phyloP scores from a whole-genome alignment of 2,329 filamentous ascomycete genomes.

The Pochonia chlamydosporia region DNA sequence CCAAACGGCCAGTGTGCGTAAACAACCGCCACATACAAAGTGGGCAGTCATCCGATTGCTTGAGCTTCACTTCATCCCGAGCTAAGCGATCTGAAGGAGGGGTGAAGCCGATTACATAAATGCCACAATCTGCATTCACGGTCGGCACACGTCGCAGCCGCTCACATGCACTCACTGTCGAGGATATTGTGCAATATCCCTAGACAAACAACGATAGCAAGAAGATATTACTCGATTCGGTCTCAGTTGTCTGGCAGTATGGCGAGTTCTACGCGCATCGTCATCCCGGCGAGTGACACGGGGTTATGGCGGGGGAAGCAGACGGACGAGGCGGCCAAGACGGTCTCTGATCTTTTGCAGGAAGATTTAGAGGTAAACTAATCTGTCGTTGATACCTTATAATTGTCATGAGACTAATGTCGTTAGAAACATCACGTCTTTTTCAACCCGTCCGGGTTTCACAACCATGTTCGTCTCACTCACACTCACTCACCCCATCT shows the following conservation, averaged over 20 bases:
- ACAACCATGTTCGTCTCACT: conserved; percentile 62
- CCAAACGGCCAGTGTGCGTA: too few relatives aligned
- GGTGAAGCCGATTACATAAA: neutral
- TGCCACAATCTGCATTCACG: neutral
- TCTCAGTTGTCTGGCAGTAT: conserved; percentile 21
- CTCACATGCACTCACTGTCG: neutral
- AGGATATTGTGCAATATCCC: neutral
- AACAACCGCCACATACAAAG: too few relatives aligned
- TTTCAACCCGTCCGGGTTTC: conserved; percentile 70
- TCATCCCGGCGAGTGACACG: conserved; percentile 41
- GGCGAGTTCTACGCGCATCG: conserved; percentile 43
- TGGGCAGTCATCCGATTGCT: too few relatives aligned
- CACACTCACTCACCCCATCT: neutral
- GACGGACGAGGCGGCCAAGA: conserved; percentile 54
- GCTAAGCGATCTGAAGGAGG: too few relatives aligned
- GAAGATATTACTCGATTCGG: neutral
- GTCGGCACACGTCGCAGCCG: neutral
- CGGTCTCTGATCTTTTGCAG: conserved; percentile 64
- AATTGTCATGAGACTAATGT: neutral
- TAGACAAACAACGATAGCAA: neutral
- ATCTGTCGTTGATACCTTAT: neutral
- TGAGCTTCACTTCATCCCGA: too few relatives aligned
- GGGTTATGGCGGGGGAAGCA: conserved; percentile 43
- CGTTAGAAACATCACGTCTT: conserved; percentile 63
- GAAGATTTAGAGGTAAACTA: conserved; percentile 57